A percentile compares a stretch with the other conserved stretches of the same genome.
These are phyloP conservation scores for Colletotrichum sp. DNA, from an alignment of 2,329 filamentous ascomycete species.

Conservation along the genomic window DNA sequence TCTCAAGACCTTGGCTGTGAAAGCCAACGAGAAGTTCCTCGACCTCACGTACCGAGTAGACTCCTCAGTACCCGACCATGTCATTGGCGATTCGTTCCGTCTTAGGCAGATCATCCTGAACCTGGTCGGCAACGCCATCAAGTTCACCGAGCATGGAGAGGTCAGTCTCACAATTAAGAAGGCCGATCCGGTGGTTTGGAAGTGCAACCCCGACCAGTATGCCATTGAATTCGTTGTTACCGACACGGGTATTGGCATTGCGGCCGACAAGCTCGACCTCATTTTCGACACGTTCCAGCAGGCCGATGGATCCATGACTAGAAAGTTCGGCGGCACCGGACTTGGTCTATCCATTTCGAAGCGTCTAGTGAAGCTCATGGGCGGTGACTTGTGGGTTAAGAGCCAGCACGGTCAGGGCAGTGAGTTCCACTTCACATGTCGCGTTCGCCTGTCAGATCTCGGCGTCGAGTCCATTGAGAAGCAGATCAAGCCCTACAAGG, in stretches of 20 bases:
- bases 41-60: slow-evolving; percentile 94
- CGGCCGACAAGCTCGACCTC: slow-evolving; percentile 90
- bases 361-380: slow-evolving; percentile 93
- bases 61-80: slow-evolving; percentile 91
- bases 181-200: slow-evolving; percentile 66
- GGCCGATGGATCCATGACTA: slow-evolving; percentile 94
- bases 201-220: slow-evolving; percentile 77
- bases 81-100: slow-evolving; percentile 95
- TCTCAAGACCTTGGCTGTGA: slow-evolving; percentile 94
- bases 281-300: slow-evolving; percentile 99
- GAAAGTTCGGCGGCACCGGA: slow-evolving; percentile 94
- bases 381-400: slow-evolving; percentile 94
- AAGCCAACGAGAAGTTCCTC: slow-evolving; percentile 94
- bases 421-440: slow-evolving; percentile 95
- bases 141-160: slow-evolving; percentile 96
- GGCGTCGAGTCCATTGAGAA: slow-evolving; percentile 81
- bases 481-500: slow-evolving; percentile 87
- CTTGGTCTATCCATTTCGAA: slow-evolving; percentile 95
- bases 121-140: slow-evolving; percentile 97
- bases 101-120: slow-evolving; percentile 96
- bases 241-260: slow-evolving; percentile 96
- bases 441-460: slow-evolving; percentile 82
- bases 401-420: slow-evolving; percentile 91
- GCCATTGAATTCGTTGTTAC: slow-evolving; percentile 95
- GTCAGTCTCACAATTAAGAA: slow-evolving; percentile 91